These are phyloP conservation scores for Neoboletus brunneissimus DNA, from an alignment of 768 basidiomycete species.

Conservation along the genomic window DNA sequence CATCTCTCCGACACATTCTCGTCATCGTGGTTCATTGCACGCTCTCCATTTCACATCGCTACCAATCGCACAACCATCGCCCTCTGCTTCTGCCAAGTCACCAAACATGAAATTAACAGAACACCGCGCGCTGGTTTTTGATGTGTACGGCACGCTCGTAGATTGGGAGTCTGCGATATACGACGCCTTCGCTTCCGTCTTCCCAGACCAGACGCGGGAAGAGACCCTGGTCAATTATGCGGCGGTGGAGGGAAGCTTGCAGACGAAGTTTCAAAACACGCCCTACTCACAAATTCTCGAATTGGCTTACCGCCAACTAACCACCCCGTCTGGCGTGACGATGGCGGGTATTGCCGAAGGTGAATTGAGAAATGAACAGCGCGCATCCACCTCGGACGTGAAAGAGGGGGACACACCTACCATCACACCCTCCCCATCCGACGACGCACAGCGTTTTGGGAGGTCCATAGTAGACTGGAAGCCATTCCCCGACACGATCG, in stretches of 20 bases:
- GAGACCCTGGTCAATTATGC: constrained; percentile 53
- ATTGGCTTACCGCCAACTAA: constrained; percentile 33
- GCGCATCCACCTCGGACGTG: constrained; percentile 5
- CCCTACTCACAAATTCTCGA: constrained; percentile 63
- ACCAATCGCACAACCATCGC: constrained; percentile 21
- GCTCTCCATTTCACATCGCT: neutral
- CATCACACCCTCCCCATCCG: neutral
- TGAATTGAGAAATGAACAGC: constrained; percentile 19
- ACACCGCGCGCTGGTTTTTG: constrained; percentile 55
- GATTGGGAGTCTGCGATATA: constrained; percentile 76
- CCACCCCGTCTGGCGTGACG: constrained; percentile 36
- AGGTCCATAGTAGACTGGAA: constrained; percentile 60
- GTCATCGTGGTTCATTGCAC: neutral
- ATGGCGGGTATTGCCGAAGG: constrained; percentile 29
- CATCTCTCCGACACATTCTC: neutral
- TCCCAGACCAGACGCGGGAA: constrained; percentile 15
- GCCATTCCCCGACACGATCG: constrained; percentile 62
- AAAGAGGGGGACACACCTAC: neutral
- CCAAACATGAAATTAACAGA: constrained; percentile 14
- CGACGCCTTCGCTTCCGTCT: constrained; percentile 39
- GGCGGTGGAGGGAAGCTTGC: constrained; percentile 54
- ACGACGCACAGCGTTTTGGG: constrained; percentile 51
- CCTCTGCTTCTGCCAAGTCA: constrained; percentile 1
- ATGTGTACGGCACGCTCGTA: constrained; percentile 74
- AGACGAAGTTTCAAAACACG: constrained; percentile 54